A percentile compares a stretch with the other conserved stretches of the same genome.
These are phyloP conservation scores for Nakazawaea peltata DNA, from an alignment of 805 yeast genomes.

Conservation along the genomic window DNA sequence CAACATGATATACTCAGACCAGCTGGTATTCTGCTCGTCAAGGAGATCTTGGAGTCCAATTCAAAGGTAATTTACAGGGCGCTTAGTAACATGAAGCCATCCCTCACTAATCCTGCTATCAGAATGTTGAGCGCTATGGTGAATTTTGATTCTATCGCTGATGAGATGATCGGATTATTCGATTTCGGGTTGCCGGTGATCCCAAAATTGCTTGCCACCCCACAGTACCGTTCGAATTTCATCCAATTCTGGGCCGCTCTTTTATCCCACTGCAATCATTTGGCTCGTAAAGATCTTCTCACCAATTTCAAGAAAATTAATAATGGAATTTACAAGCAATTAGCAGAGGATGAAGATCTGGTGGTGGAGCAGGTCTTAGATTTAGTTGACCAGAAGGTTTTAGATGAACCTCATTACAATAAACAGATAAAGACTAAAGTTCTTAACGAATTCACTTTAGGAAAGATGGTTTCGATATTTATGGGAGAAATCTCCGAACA, in stretches of 20 bases:
- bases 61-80: conserved; percentile 62
- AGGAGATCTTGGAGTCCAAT: conserved; percentile 46
- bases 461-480: conserved; percentile 46
- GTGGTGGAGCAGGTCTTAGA: conserved; percentile 32
- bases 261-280: conserved; percentile 37
- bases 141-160: conserved; percentile 24
- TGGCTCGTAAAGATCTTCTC: conserved; percentile 59
- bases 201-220: conserved; percentile 53
- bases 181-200: conserved; percentile 59
- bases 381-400: conserved; percentile 40
- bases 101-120: conserved; percentile 55
- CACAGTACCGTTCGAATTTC: conserved; percentile 45
- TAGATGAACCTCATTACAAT: conserved; percentile 53
- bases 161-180: conserved; percentile 53
- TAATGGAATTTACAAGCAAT: conserved; percentile 59
- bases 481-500: conserved; percentile 14
- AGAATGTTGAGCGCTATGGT: conserved; percentile 46
- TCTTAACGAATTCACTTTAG: conserved; percentile 68
- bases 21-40: conserved; percentile 28
- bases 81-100: conserved; percentile 47
- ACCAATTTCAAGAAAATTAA: conserved; percentile 47
- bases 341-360: conserved; percentile 45
- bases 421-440: conserved; percentile 66
- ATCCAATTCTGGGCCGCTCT: conserved; percentile 54
- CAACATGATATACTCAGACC: conserved; percentile 13